Base-by-base conservation (phyloP, 805 yeast genomes). In the Kazachstania bromeliacearum region DNA sequence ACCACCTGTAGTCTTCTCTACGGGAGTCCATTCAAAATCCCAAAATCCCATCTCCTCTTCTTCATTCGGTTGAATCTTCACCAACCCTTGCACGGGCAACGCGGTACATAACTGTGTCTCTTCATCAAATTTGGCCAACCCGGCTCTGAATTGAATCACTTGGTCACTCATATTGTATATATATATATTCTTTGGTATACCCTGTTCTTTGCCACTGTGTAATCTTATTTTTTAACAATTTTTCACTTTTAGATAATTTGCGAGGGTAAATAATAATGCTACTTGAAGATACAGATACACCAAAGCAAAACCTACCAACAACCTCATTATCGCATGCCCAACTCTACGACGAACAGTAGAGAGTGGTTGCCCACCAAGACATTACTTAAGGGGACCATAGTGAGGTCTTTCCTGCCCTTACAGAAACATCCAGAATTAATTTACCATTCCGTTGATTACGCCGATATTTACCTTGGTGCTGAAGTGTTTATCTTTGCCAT, bases 401-500 rank as follows among this genome's bases (percentile, higher is more conserved):
- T 63, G 23, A 58, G 57, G 39, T 60, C 75, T 1, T 72, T 68
- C 51, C 42, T 65, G n/a, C 77, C 78, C 2, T 49, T 66, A 31
- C 66, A 64, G 28, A 55, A 50, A 38, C 52, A 54, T 35, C 66
- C 67, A 3, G 50, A 51, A 20, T 44, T 63, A 44, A 56, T 50
- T 20, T 40, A 52, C 14, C 55, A 60, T 21, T 41, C 38, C 3
- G 55, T 55, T 21, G 61, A 64, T 42, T 70, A 67, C 57, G 64
- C 63, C 40, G 73, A 79, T 53, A 56, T 79, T 31, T 79, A 74
- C 50, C 78, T 79, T 15, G 95, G 94, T 24, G 94, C 84, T 57
- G 84, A 79, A 43, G 75, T 81, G 22, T 82, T 71, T 54, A 63
- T 83, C 14, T 81, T 84, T 51, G 95, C 85, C 62, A 70, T 33